phyloP scores from a whole-genome alignment of 257 asterid genomes.

The Solanum bukasovii region DNA sequence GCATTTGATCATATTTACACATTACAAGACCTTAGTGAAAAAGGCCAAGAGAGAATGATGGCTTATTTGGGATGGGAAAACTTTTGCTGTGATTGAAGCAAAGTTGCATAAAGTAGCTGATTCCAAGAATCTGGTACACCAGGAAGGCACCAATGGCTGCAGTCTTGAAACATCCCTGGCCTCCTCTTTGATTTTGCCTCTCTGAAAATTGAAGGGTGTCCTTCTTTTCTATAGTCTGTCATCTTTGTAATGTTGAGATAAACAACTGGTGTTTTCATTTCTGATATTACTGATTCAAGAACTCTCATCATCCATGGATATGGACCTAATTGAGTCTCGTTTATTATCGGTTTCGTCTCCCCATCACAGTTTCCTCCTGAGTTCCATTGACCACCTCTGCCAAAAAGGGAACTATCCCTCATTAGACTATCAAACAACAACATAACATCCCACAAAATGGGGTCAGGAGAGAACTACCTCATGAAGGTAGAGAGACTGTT shows the following conservation, averaged over 20 bases:
- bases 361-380: slow-evolving; percentile 48
- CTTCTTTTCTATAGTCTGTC: slow-evolving; percentile 57
- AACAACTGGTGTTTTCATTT: slow-evolving; percentile 38
- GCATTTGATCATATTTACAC: neutral
- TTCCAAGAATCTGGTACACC: slow-evolving; percentile 48
- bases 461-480: neutral
- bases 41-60: neutral
- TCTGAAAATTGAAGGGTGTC: slow-evolving; percentile 55
- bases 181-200: neutral
- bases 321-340: slow-evolving; percentile 28
- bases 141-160: slow-evolving; percentile 30
- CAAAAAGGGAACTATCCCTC: neutral
- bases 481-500: neutral
- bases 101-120: slow-evolving; percentile 35
- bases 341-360: slow-evolving; percentile 37
- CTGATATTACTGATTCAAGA: slow-evolving; percentile 26
- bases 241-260: slow-evolving; percentile 40
- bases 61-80: neutral
- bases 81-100: slow-evolving; percentile 6
- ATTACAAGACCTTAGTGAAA: neutral
- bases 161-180: slow-evolving; percentile 34
- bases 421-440: neutral
- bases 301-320: slow-evolving; percentile 59
- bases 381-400: slow-evolving; percentile 20
- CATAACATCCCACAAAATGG: neutral